phyloP scores from a whole-genome alignment of 192 early-diverging fungal genomes.

The Phlyctochytrium bullatum region DNA sequence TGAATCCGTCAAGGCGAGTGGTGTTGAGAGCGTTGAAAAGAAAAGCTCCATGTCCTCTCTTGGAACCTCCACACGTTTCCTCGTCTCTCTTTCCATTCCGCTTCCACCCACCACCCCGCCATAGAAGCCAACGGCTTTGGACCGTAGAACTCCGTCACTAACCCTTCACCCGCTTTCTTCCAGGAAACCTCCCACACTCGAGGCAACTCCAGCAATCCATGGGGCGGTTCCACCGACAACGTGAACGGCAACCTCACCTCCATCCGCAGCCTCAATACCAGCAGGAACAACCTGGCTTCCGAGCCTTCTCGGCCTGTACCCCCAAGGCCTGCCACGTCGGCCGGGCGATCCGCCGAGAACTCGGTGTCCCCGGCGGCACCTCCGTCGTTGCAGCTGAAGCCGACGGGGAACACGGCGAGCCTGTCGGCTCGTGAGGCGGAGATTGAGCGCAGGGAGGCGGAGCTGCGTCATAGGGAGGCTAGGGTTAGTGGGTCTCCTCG shows the following conservation, averaged over 20 bases:
- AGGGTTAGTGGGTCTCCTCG: not conserved
- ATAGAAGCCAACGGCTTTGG: not conserved
- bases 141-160: not conserved
- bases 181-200: not conserved
- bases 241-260: not conserved
- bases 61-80: not conserved
- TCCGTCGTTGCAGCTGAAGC: not conserved
- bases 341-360: not conserved
- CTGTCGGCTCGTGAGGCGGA: conserved; percentile 15
- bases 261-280: not conserved
- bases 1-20: no score
- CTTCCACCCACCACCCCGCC: not conserved
- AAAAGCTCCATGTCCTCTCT: no score
- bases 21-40: no score
- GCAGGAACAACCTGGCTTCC: not conserved
- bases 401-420: not conserved
- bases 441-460: conserved; percentile 23
- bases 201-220: not conserved
- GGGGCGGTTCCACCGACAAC: not conserved
- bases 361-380: not conserved
- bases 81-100: not conserved
- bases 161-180: not conserved
- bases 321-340: not conserved
- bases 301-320: not conserved
- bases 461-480: conserved; percentile 11